These are phyloP conservation scores for Fusarium praegraminearum DNA, from an alignment of 2,329 filamentous ascomycete genomes.

Conservation along the genomic window DNA sequence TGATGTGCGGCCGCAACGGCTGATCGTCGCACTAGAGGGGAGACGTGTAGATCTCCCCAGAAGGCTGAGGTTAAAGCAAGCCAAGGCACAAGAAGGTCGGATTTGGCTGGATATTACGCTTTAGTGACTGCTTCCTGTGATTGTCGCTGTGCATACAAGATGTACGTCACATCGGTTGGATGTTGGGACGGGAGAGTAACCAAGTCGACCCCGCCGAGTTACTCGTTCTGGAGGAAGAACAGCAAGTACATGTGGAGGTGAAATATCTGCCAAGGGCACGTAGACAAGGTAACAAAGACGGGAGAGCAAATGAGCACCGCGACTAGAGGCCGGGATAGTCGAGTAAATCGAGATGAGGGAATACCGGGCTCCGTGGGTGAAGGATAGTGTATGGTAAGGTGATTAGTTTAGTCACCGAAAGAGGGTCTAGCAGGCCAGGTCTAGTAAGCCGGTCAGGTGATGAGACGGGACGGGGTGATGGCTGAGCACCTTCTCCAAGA, in stretches of 20 bases:
- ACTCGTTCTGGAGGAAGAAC: conserved; percentile 4
- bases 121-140: conserved; percentile 5
- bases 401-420: conserved; percentile 15
- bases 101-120: conserved; percentile 11
- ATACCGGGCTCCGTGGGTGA: not conserved
- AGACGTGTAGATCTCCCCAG: conserved; percentile 12
- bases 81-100: conserved; percentile 3
- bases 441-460: conserved; percentile 1
- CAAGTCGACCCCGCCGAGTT: conserved; percentile 24
- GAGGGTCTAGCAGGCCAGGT: conserved; percentile 12
- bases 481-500: not conserved
- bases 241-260: conserved; percentile 15
- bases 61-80: conserved; percentile 21
- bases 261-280: conserved; percentile 8
- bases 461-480: not conserved
- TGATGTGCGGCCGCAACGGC: conserved; percentile 14
- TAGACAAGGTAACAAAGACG: conserved; percentile 6
- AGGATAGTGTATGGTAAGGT: not conserved
- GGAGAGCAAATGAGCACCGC: conserved; percentile 18
- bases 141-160: conserved; percentile 5
- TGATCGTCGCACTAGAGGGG: conserved; percentile 11
- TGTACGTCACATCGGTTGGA: conserved; percentile 29
- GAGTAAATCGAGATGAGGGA: conserved; percentile 29
- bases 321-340: conserved; percentile 4
- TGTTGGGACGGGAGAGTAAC: conserved; percentile 30